Evolutionary conservation across 2,329 filamentous ascomycete genomes (phyloP).

Genomic region (Byssochlamys sp.): DNA sequence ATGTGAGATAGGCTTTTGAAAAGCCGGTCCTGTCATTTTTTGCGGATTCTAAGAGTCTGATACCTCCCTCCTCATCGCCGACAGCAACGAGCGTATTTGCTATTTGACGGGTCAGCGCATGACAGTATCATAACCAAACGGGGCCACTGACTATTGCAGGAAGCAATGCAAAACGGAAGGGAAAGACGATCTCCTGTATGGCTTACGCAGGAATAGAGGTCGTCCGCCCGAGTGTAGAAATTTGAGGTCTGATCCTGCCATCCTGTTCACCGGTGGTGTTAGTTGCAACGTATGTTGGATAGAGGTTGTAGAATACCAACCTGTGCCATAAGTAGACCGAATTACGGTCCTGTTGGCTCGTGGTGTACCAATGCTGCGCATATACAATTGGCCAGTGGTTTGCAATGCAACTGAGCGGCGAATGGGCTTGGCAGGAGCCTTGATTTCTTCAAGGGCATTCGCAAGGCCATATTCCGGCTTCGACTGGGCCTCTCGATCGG

Average conservation of each 20-base stretch:
- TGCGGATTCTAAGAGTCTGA: conserved; percentile 55
- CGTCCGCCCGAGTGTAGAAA: conserved; percentile 50
- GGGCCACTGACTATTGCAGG: conserved; percentile 52
- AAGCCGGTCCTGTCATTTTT: conserved; percentile 44
- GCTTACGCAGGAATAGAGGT: conserved; percentile 42
- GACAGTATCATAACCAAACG: not conserved
- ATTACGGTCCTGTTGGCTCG: conserved; percentile 24
- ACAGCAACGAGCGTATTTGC: conserved; percentile 59
- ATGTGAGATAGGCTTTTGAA: conserved; percentile 47
- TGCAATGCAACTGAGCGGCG: conserved; percentile 27
- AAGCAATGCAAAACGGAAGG: conserved; percentile 56
- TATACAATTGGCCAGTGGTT: conserved; percentile 29
- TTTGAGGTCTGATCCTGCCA: conserved; percentile 52
- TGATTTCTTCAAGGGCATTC: conserved; percentile 8
- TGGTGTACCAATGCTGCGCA: conserved; percentile 26
- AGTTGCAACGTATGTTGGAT: not conserved
- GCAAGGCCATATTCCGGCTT: conserved; percentile 7
- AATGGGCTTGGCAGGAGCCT: conserved; percentile 20
- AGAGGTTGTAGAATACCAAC: conserved; percentile 16
- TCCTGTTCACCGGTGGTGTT: conserved; percentile 21
- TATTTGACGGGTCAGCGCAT: not conserved
- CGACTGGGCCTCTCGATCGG: conserved; percentile 9
- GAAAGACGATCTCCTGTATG: conserved; percentile 31
- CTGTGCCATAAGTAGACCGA: conserved; percentile 27
- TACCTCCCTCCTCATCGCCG: conserved; percentile 59